Conservation (phyloP, 2,329 filamentous ascomycete species). For the Aspergillus ibericus region DNA sequence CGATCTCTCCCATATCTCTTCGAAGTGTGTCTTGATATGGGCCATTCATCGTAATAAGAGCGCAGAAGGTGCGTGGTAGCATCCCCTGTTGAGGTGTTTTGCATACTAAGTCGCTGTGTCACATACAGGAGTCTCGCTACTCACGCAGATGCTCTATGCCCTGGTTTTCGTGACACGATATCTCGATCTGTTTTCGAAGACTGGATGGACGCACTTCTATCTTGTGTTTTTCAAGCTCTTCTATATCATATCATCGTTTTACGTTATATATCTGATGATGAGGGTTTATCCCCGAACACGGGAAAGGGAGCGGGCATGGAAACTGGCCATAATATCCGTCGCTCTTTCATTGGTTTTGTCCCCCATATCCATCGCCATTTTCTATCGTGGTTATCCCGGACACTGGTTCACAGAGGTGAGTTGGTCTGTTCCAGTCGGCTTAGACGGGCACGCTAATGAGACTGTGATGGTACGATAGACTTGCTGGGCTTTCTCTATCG, state of each 20-base stretch:
- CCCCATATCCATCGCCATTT: slow-evolving; percentile 71
- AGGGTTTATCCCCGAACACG: slow-evolving; percentile 82
- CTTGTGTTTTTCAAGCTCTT: slow-evolving; percentile 85
- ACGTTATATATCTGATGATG: slow-evolving; percentile 86
- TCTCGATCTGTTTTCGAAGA: slow-evolving; percentile 68
- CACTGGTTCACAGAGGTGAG: slow-evolving; percentile 44
- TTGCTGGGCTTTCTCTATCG: slow-evolving; percentile 83
- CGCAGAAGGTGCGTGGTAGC: slow-evolving; percentile 65
- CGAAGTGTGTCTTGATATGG: slow-evolving; percentile 87
- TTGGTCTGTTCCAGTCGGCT: neutral
- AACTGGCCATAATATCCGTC: slow-evolving; percentile 71
- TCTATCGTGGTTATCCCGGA: slow-evolving; percentile 54
- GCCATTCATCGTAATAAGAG: slow-evolving; percentile 86
- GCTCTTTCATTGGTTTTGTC: slow-evolving; percentile 65
- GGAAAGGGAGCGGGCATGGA: slow-evolving; percentile 92
- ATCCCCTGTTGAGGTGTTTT: slow-evolving; percentile 1
- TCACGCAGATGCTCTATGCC: slow-evolving; percentile 83
- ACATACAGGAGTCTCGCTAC: slow-evolving; percentile 73
- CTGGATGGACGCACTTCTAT: slow-evolving; percentile 52
- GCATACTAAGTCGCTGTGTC: slow-evolving; percentile 9
- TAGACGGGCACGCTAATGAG: neutral
- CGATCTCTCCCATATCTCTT: slow-evolving; percentile 80
- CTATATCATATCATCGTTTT: slow-evolving; percentile 80
- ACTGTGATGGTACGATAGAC: slow-evolving; percentile 52
- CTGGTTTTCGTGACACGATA: slow-evolving; percentile 85